A percentile compares a stretch with the other conserved stretches of the same genome.
phyloP scores from a whole-genome alignment of 2,329 filamentous ascomycete genomes.

The Akanthomyces muscarius region DNA sequence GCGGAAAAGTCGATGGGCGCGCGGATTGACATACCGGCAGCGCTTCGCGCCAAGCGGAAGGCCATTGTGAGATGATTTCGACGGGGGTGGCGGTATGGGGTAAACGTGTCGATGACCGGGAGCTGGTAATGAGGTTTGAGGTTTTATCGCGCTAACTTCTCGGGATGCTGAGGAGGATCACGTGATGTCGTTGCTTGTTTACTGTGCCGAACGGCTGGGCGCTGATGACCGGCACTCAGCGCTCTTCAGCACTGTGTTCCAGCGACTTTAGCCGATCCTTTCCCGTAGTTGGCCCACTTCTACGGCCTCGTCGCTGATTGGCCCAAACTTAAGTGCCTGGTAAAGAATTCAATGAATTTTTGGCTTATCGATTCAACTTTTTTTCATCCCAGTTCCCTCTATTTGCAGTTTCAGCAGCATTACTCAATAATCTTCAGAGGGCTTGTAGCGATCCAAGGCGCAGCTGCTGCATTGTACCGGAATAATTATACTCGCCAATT shows the following conservation, averaged over 20 bases:
- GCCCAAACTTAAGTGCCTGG: constrained; percentile 13
- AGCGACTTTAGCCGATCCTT: constrained; percentile 18
- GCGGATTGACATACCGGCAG: constrained; percentile 68
- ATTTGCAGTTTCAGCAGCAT: background rate
- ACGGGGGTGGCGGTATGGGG: constrained; percentile 42
- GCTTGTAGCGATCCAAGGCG: background rate
- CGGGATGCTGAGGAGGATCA: constrained; percentile 17
- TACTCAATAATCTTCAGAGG: background rate
- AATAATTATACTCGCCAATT: background rate
- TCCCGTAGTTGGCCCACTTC: constrained; percentile 9
- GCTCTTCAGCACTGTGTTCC: background rate
- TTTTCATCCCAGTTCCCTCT: constrained; percentile 11
- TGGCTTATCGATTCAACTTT: constrained; percentile 22
- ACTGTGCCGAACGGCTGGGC: background rate
- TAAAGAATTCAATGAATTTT: constrained; percentile 32
- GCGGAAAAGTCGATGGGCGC: constrained; percentile 18
- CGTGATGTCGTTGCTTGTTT: constrained; percentile 11
- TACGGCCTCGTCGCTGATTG: constrained; percentile 14
- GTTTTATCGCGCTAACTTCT: constrained; percentile 44
- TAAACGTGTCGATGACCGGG: constrained; percentile 41
- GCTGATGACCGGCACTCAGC: background rate
- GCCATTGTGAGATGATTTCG: constrained; percentile 77
- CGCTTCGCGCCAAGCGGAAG: constrained; percentile 93
- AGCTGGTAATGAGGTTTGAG: constrained; percentile 44
- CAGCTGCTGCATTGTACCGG: background rate